A percentile compares a stretch with the other conserved stretches of the same genome.
Conservation (phyloP, 208 protist genomes). For the Acanthamoeba lenticulata region DNA sequence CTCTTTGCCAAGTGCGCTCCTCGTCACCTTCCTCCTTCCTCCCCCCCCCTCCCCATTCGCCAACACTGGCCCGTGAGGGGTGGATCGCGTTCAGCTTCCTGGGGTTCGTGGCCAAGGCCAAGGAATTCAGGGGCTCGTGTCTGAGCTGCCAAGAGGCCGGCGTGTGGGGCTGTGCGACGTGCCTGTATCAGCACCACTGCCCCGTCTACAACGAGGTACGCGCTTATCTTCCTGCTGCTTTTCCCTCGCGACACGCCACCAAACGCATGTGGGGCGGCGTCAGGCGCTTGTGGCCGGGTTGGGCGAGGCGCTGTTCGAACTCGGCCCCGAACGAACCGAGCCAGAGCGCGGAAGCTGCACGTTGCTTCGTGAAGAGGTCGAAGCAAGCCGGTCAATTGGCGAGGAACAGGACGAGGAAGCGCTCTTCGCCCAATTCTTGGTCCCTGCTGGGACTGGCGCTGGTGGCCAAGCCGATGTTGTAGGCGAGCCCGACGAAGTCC, state of each 20-base stretch:
- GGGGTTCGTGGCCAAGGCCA: neutral
- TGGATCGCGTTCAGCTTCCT: neutral
- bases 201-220: neutral
- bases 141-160: neutral
- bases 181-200: neutral
- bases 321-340: neutral
- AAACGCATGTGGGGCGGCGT: neutral
- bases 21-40: neutral
- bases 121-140: neutral
- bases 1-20: neutral
- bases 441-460: too few relatives aligned
- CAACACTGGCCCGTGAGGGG: too few relatives aligned
- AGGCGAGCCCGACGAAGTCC: neutral
- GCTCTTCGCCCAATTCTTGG: neutral
- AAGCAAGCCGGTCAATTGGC: neutral
- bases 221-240: neutral
- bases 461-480: neutral
- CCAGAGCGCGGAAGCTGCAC: neutral
- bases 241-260: neutral
- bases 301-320: neutral
- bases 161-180: constrained; percentile 17
- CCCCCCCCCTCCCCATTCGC: neutral
- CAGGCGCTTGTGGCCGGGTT: neutral
- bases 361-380: too few relatives aligned
- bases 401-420: neutral